Evolutionary conservation across 2,329 filamentous ascomycete species (phyloP).

Genomic region (Ophiostoma piceae): DNA sequence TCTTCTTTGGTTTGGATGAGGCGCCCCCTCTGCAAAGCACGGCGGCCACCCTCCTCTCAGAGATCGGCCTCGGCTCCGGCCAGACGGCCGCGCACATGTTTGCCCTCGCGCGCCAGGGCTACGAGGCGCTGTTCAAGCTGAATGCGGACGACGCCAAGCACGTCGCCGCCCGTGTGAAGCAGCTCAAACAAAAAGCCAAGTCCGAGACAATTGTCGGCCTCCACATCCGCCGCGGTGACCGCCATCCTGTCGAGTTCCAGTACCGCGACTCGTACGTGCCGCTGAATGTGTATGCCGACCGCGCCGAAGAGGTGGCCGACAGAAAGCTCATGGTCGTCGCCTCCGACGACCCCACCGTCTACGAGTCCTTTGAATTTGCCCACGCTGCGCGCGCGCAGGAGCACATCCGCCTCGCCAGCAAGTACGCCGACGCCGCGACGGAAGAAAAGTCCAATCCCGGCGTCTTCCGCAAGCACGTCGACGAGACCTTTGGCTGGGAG

Average conservation of each 20-base stretch:
- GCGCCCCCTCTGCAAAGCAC: slow-evolving; percentile 23
- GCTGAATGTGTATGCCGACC: slow-evolving; percentile 59
- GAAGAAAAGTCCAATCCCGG: slow-evolving; percentile 3
- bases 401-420: slow-evolving; percentile 68
- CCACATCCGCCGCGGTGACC: slow-evolving; percentile 75
- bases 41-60: neutral
- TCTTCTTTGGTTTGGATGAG: slow-evolving; percentile 47
- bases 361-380: slow-evolving; percentile 59
- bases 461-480: slow-evolving; percentile 61
- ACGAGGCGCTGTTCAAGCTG: slow-evolving; percentile 68
- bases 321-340: slow-evolving; percentile 56
- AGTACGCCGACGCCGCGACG: slow-evolving; percentile 32
- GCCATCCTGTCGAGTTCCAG: slow-evolving; percentile 70
- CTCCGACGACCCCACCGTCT: slow-evolving; percentile 75
- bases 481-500: slow-evolving; percentile 79
- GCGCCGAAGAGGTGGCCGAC: slow-evolving; percentile 47
- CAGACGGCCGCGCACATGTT: slow-evolving; percentile 45
- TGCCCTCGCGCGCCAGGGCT: slow-evolving; percentile 62
- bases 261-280: slow-evolving; percentile 76
- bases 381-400: slow-evolving; percentile 60
- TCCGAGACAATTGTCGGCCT: slow-evolving; percentile 56
- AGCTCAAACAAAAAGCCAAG: neutral
- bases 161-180: slow-evolving; percentile 38
- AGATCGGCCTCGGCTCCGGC: neutral
- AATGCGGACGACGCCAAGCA: slow-evolving; percentile 61